Conservation (phyloP, 2,329 filamentous ascomycete genomes). For the Xylariomycetidae sp. region DNA sequence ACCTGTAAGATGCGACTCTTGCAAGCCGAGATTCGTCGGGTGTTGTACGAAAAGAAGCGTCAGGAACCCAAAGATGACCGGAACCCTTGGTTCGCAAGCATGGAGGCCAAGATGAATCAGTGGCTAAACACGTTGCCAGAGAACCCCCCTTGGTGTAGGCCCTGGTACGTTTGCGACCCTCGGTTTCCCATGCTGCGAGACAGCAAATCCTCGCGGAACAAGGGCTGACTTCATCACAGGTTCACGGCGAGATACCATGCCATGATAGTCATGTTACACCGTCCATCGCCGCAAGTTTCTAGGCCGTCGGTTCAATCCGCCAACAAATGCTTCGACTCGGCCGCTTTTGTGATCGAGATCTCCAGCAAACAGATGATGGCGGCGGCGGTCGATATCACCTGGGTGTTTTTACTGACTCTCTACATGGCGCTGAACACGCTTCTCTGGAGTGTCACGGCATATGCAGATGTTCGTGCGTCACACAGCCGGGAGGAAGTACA, state of each 20-base stretch:
- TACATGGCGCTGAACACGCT: conserved; percentile 91
- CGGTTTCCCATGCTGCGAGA: neutral
- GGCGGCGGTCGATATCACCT: conserved; percentile 76
- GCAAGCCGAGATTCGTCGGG: conserved; percentile 81
- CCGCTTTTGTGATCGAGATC: conserved; percentile 74
- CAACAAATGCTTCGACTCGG: conserved; percentile 74
- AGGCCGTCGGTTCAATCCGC: conserved; percentile 77
- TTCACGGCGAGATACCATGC: conserved; percentile 70
- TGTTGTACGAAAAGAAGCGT: conserved; percentile 79
- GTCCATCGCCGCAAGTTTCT: conserved; percentile 87
- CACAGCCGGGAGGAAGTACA: conserved; percentile 73
- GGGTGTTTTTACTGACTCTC: conserved; percentile 84
- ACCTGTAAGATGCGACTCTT: conserved; percentile 87
- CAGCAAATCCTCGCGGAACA: conserved; percentile 1
- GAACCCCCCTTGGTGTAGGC: conserved; percentile 64
- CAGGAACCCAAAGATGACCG: conserved; percentile 69
- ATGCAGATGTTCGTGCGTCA: conserved; percentile 69
- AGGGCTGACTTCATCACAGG: conserved; percentile 33
- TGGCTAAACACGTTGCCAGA: conserved; percentile 76
- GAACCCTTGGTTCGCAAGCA: conserved; percentile 80
- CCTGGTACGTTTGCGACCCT: conserved; percentile 56
- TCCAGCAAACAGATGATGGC: conserved; percentile 74
- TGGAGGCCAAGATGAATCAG: conserved; percentile 69
- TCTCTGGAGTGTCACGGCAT: conserved; percentile 78
- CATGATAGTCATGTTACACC: conserved; percentile 81